phyloP scores from a whole-genome alignment of 2,329 filamentous ascomycete genomes.

The Cercospora sp. region DNA sequence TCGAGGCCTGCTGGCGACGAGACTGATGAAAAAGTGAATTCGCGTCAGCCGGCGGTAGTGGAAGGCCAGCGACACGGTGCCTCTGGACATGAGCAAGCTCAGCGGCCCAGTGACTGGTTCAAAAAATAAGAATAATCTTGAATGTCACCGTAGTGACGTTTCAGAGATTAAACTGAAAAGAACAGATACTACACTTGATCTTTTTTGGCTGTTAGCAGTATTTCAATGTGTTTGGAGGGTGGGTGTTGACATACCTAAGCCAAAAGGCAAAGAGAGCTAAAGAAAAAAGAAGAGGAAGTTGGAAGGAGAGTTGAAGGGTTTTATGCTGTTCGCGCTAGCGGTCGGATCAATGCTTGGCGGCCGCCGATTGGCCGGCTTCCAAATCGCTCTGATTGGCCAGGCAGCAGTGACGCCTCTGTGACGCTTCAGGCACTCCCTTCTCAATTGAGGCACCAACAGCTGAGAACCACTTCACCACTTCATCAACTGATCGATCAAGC shows the following conservation, averaged over 20 bases:
- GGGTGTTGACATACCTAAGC: conserved; percentile 7
- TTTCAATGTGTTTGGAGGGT: background rate
- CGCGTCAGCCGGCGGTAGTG: conserved; percentile 18
- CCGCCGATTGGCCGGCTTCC: background rate
- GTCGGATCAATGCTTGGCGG: background rate
- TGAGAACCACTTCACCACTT: too few species aligned
- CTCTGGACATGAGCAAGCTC: conserved; percentile 15
- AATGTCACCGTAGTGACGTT: conserved; percentile 11
- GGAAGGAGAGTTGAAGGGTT: background rate
- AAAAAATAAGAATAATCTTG: conserved; percentile 19
- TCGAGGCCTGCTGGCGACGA: background rate
- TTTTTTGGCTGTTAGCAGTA: background rate
- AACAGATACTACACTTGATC: conserved; percentile 13
- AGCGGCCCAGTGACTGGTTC: conserved; percentile 7
- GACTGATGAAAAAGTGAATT: conserved; percentile 17
- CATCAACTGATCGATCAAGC: background rate
- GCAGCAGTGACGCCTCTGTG: background rate
- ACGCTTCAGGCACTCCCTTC: background rate
- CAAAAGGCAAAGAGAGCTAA: conserved; percentile 21
- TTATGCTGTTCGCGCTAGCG: background rate
- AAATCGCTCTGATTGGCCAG: background rate
- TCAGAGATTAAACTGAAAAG: conserved; percentile 13
- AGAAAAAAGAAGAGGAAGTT: background rate
- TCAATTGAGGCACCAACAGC: background rate
- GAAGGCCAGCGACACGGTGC: conserved; percentile 17